Conservation (phyloP, 2,329 filamentous ascomycete species). For the Lachnellula willkommii region DNA sequence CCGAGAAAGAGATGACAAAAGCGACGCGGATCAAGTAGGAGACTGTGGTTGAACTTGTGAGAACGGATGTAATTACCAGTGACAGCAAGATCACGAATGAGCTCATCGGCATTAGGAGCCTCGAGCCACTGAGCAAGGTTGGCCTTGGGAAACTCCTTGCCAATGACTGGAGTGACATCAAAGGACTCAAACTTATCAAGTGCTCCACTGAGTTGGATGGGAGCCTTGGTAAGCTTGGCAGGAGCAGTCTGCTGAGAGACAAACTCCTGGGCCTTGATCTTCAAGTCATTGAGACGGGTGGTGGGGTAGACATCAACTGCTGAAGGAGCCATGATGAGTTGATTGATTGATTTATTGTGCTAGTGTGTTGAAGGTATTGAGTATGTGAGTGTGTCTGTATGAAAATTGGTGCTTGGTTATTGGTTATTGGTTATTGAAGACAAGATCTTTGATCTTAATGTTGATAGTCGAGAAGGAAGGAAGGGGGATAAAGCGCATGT, state of each 20-base stretch:
- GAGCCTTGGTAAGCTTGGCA: slow-evolving; percentile 7
- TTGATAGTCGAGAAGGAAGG: background rate
- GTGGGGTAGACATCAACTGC: slow-evolving; percentile 16
- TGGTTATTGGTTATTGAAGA: background rate
- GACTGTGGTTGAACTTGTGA: slow-evolving; percentile 33
- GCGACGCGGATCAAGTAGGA: slow-evolving; percentile 17
- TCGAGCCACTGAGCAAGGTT: slow-evolving; percentile 57
- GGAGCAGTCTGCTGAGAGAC: slow-evolving; percentile 8
- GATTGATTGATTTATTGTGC: background rate
- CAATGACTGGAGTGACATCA: slow-evolving; percentile 58
- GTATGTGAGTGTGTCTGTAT: background rate
- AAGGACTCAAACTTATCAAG: slow-evolving; percentile 45
- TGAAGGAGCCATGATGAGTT: slow-evolving; percentile 13
- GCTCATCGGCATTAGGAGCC: slow-evolving; percentile 56
- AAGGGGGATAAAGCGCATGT: background rate
- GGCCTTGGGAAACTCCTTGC: slow-evolving; percentile 53
- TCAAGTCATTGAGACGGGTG: slow-evolving; percentile 10
- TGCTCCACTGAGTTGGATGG: slow-evolving; percentile 10
- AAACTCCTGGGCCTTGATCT: slow-evolving; percentile 13
- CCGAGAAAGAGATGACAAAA: slow-evolving; percentile 25
- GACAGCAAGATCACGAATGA: slow-evolving; percentile 55
- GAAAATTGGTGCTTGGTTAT: background rate
- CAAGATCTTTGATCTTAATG: background rate
- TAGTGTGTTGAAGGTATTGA: background rate
- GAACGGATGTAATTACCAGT: slow-evolving; percentile 47